These are phyloP conservation scores for Stephania cephalantha DNA, from an alignment of 164 flowering plant species.

Conservation along the genomic window DNA sequence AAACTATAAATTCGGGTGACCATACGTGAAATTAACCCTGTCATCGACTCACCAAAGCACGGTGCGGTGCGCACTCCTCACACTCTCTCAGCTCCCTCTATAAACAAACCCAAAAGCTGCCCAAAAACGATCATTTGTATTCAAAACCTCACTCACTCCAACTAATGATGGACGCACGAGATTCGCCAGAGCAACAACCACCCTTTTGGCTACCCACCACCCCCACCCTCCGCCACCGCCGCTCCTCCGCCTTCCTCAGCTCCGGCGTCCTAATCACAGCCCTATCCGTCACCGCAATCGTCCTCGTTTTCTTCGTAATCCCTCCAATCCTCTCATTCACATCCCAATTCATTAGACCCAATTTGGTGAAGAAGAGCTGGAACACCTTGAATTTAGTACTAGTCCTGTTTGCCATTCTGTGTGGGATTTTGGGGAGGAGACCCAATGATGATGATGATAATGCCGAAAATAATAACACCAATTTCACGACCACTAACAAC, in stretches of 20 bases:
- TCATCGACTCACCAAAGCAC: too few species aligned
- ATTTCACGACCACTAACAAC: not conserved
- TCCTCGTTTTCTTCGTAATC: constrained; percentile 32
- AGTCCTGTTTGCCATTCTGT: constrained; percentile 67
- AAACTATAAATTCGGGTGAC: too few species aligned
- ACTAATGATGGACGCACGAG: not conserved
- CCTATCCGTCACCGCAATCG: constrained; percentile 27
- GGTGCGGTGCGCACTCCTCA: too few species aligned
- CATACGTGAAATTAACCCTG: too few species aligned
- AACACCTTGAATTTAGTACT: constrained; percentile 55
- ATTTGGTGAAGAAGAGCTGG: constrained; percentile 52
- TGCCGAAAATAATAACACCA: not conserved
- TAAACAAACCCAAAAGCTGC: not conserved
- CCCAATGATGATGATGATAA: constrained; percentile 28
- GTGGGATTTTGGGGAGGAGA: constrained; percentile 52
- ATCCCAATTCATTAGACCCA: constrained; percentile 35
- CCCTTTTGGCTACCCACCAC: constrained; percentile 19
- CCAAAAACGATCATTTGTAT: constrained; percentile 2
- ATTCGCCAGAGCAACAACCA: constrained; percentile 2
- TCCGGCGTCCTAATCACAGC: constrained; percentile 39
- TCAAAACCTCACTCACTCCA: not conserved
- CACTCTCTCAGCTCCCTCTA: not conserved
- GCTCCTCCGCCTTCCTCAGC: constrained; percentile 24
- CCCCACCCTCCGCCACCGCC: constrained; percentile 21
- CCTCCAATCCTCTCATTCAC: constrained; percentile 40